Conservation (phyloP, 352 stramenopile species). For the Phytophthora cactorum region DNA sequence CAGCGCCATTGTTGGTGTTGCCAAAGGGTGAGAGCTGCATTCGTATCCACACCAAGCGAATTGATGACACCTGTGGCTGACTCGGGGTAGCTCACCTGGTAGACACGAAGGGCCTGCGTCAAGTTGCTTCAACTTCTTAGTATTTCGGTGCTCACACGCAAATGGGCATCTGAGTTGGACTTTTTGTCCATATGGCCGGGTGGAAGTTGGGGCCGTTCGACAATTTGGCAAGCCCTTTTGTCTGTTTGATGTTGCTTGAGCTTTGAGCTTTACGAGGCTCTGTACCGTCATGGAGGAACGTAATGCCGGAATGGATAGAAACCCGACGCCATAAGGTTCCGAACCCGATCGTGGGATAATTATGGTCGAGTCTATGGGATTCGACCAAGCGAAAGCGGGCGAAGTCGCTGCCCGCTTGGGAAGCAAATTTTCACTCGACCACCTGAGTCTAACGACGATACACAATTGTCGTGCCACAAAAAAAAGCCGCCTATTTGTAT, state of each 20-base stretch:
- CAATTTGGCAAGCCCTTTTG: slow-evolving; percentile 19
- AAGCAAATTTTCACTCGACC: background rate
- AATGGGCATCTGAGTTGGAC: slow-evolving; percentile 4
- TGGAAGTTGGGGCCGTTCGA: slow-evolving; percentile 12
- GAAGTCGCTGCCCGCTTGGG: background rate
- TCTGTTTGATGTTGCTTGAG: background rate
- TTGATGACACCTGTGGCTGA: too few species aligned
- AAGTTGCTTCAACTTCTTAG: background rate
- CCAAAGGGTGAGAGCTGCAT: too few species aligned
- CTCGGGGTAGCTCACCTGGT: too few species aligned
- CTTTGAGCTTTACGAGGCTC: slow-evolving; percentile 7
- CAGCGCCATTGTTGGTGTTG: too few species aligned
- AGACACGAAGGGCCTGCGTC: too few species aligned
- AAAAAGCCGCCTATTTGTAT: too few species aligned
- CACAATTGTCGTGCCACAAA: too few species aligned
- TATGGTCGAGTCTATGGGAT: slow-evolving; percentile 17
- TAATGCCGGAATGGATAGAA: slow-evolving; percentile 10
- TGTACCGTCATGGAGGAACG: too few species aligned
- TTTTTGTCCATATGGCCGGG: slow-evolving; percentile 11
- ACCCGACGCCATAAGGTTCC: slow-evolving; percentile 3
- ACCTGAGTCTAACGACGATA: too few species aligned
- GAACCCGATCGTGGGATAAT: slow-evolving; percentile 22
- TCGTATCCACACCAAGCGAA: too few species aligned
- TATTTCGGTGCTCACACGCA: slow-evolving; percentile 16
- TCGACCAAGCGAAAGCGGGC: slow-evolving; percentile 7